Evolutionary conservation across 805 yeast genomes (phyloP).

Genomic region (Pachysolen tannophilus): DNA sequence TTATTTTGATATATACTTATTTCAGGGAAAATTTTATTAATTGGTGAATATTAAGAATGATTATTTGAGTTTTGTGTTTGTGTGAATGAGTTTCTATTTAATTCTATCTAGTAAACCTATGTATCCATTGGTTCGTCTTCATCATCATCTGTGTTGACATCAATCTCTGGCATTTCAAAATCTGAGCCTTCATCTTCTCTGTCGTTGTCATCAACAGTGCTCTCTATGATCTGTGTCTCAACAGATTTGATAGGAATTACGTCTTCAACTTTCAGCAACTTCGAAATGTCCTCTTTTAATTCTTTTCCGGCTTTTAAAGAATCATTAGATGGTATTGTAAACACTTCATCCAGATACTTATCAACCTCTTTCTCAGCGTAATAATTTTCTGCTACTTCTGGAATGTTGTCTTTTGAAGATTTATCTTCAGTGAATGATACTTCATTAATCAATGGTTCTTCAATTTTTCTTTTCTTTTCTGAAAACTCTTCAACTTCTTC

Average conservation of each 20-base stretch:
- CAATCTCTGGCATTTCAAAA: constrained; percentile 28
- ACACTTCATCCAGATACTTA: constrained; percentile 1
- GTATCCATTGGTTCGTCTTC: no score
- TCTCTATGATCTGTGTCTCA: not conserved
- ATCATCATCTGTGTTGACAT: constrained; percentile 22
- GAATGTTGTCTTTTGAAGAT: constrained; percentile 11
- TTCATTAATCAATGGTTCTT: constrained; percentile 1
- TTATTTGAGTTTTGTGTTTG: no score
- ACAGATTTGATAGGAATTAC: not conserved
- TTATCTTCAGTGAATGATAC: constrained; percentile 4
- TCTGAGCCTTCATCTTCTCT: constrained; percentile 18
- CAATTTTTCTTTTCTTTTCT: constrained; percentile 1
- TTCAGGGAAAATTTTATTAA: no score
- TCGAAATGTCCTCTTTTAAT: constrained; percentile 7
- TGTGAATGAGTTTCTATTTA: no score
- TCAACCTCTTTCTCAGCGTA: not conserved
- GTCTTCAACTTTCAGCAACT: not conserved
- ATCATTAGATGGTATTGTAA: constrained; percentile 7
- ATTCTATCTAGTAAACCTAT: no score
- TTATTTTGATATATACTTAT: no score
- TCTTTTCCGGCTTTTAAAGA: no score
- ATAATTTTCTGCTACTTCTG: constrained; percentile 6
- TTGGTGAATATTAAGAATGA: no score
- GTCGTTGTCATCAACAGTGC: constrained; percentile 4
- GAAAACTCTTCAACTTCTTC: constrained; percentile 3